Conservation (phyloP, 768 basidiomycete species). For the Calocera cornea region DNA sequence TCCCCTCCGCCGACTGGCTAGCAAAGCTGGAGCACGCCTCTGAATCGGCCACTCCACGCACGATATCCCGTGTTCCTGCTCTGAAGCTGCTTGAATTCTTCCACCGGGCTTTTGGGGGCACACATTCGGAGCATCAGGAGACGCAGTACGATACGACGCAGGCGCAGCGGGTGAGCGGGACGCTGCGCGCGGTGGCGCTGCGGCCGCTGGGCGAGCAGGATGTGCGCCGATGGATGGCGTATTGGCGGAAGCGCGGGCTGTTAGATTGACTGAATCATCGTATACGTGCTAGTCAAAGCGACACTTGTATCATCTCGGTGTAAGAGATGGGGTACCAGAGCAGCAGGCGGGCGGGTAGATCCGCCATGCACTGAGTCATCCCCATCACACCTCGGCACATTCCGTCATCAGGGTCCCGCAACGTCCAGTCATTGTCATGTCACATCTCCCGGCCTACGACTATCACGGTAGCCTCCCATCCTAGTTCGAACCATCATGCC, state of each 20-base stretch:
- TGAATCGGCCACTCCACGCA: background rate
- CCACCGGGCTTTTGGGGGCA: background rate
- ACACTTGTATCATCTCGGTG: too few species aligned
- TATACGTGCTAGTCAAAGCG: too few species aligned
- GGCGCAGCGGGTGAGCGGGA: background rate
- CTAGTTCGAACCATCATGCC: too few species aligned
- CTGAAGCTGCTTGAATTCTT: background rate
- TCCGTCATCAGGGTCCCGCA: too few species aligned
- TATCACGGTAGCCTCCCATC: too few species aligned
- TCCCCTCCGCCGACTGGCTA: background rate
- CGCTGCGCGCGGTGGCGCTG: background rate
- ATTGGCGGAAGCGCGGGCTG: background rate
- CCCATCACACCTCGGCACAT: too few species aligned
- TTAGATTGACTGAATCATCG: background rate
- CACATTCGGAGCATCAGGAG: background rate
- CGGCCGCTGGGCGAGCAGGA: background rate
- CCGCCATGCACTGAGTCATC: too few species aligned
- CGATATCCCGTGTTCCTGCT: background rate
- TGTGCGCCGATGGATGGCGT: background rate
- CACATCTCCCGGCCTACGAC: background rate
- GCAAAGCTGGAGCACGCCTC: background rate
- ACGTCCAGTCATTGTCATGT: background rate
- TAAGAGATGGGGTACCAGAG: too few species aligned
- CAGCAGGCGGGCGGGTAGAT: too few species aligned
- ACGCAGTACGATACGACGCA: background rate